These are phyloP conservation scores for Tolypocladium tundrense DNA, from an alignment of 2,329 filamentous ascomycete species.

Conservation along the genomic window DNA sequence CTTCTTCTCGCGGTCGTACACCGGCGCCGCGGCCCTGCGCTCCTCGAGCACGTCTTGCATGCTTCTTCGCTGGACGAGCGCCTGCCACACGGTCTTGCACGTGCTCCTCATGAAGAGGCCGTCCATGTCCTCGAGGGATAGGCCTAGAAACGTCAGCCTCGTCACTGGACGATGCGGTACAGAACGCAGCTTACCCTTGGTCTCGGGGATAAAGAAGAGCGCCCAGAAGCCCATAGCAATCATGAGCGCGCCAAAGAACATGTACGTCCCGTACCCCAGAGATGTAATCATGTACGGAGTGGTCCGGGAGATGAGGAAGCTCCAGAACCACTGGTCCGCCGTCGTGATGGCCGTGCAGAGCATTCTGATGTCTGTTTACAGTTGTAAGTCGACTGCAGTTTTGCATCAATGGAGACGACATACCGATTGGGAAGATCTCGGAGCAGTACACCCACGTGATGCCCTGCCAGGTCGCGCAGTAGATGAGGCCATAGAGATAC, in stretches of 20 bases:
- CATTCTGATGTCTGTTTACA: slow-evolving; percentile 20
- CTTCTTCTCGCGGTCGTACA: background rate
- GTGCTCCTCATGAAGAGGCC: slow-evolving; percentile 18
- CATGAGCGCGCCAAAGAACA: slow-evolving; percentile 38
- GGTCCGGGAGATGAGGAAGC: slow-evolving; percentile 27
- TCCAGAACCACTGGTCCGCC: slow-evolving; percentile 26
- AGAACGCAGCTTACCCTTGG: slow-evolving; percentile 26
- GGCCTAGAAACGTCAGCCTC: slow-evolving; percentile 8
- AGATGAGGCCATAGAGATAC: slow-evolving; percentile 32
- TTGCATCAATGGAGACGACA: too few species aligned
- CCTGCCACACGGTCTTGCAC: slow-evolving; percentile 12
- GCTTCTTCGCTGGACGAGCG: slow-evolving; percentile 2
- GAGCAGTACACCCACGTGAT: slow-evolving; percentile 34
- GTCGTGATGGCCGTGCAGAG: slow-evolving; percentile 23
- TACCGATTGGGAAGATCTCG: slow-evolving; percentile 31
- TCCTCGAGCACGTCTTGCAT: background rate
- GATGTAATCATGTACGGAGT: slow-evolving; percentile 30
- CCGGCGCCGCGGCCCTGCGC: background rate
- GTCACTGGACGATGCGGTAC: background rate
- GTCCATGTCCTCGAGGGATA: slow-evolving; percentile 39
- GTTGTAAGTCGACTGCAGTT: background rate
- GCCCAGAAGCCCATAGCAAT: slow-evolving; percentile 35
- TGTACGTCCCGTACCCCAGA: slow-evolving; percentile 38
- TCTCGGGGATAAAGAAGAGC: slow-evolving; percentile 40
- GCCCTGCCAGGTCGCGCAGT: slow-evolving; percentile 30